A percentile compares a stretch with the other conserved stretches of the same genome.
phyloP scores from a whole-genome alignment of 306 rosid species.

The Boehmeria nivea region DNA sequence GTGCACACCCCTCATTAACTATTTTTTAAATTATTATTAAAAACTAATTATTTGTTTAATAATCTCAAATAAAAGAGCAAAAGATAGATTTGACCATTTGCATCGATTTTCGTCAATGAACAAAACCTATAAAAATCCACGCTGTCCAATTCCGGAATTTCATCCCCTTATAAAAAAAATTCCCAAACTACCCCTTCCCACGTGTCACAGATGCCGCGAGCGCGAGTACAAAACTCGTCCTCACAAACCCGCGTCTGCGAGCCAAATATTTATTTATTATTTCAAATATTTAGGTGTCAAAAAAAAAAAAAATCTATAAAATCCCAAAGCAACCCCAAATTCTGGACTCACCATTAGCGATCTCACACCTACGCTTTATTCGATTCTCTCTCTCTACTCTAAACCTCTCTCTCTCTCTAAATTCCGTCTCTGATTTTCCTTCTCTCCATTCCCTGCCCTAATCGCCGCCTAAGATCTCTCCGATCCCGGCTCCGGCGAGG shows the following conservation, averaged over 20 bases:
- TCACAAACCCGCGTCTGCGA: background rate
- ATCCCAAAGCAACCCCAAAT: background rate
- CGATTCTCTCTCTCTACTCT: background rate
- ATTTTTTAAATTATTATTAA: too few species aligned
- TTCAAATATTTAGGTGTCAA: background rate
- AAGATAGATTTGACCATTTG: too few species aligned
- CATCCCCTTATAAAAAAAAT: too few species aligned
- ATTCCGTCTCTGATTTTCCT: background rate
- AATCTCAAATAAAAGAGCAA: too few species aligned
- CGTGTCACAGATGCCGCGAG: too few species aligned
- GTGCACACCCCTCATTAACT: too few species aligned
- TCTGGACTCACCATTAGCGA: background rate
- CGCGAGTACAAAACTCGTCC: background rate
- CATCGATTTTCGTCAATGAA: too few species aligned
- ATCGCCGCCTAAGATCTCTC: background rate
- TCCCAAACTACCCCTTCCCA: too few species aligned
- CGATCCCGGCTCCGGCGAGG: background rate
- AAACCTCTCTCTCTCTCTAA: slow-evolving; percentile 12
- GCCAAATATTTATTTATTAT: background rate
- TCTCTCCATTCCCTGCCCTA: background rate
- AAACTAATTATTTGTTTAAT: too few species aligned
- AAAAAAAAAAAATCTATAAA: slow-evolving; percentile 5
- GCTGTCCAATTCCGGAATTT: too few species aligned
- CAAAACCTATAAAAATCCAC: too few species aligned
- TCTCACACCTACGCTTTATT: background rate